A percentile compares a stretch with the other conserved stretches of the same genome.
phyloP scores from a whole-genome alignment of 2,329 filamentous ascomycete genomes.

The Aspergillus thermomutatus region DNA sequence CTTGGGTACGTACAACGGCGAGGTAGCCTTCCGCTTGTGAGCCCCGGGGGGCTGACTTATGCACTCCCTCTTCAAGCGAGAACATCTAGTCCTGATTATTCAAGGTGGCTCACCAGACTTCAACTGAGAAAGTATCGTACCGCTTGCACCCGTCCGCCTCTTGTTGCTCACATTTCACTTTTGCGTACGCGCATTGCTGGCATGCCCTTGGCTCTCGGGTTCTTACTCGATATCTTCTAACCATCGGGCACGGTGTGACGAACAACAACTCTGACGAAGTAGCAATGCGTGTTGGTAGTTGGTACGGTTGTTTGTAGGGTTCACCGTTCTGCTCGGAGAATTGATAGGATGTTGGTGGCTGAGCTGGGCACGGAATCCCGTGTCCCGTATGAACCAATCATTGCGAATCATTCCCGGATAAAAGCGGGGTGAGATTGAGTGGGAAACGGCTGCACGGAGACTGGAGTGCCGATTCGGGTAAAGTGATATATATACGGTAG shows the following conservation, averaged over 20 bases:
- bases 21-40: constrained; percentile 17
- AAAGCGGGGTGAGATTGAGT: neutral
- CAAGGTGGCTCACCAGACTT: neutral
- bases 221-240: neutral
- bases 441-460: neutral
- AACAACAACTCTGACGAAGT: neutral
- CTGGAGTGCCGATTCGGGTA: neutral
- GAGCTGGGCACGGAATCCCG: constrained; percentile 4
- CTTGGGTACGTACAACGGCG: neutral
- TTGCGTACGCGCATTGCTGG: constrained; percentile 1
- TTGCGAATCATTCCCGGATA: too few relatives aligned
- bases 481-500: too few relatives aligned
- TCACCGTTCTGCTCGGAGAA: too few relatives aligned
- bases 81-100: constrained; percentile 19
- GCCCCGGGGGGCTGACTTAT: constrained; percentile 21
- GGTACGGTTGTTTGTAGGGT: neutral
- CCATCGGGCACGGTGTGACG: neutral
- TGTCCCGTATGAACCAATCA: neutral
- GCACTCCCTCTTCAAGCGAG: constrained; percentile 25
- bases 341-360: too few relatives aligned
- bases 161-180: neutral
- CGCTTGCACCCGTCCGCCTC: neutral
- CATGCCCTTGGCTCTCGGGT: constrained; percentile 4
- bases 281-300: neutral
- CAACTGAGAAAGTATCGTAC: neutral